Conservation (phyloP, 1,284 basidiomycete species). For the Cryptococcus amylolentus region DNA sequence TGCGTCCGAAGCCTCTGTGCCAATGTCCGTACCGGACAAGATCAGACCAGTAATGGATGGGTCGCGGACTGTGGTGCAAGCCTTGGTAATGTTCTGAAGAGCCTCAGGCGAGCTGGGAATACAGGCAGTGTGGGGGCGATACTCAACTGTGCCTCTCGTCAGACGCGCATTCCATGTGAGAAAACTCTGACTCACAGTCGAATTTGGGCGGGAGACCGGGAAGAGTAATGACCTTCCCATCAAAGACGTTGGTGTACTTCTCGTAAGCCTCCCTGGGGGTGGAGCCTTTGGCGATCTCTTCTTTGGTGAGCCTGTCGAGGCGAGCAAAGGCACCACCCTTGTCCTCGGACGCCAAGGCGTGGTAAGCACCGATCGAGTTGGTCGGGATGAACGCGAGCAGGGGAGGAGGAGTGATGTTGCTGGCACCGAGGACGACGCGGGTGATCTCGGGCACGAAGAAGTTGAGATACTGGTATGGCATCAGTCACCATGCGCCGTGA, state of each 20-base stretch:
- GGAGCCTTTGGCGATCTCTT: slow-evolving; percentile 14
- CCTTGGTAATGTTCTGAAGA: not conserved
- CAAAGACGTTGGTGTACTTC: slow-evolving; percentile 2
- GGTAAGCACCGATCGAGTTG: slow-evolving; percentile 10
- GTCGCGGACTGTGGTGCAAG: not conserved
- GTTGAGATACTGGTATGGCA: not conserved
- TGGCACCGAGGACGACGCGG: not conserved
- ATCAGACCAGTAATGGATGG: slow-evolving; percentile 4
- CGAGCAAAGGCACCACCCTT: slow-evolving; percentile 9
- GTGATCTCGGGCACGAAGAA: not conserved
- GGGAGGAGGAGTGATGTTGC: not conserved
- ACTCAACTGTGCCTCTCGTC: not conserved
- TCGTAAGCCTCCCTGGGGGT: slow-evolving; percentile 7
- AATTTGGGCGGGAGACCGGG: slow-evolving; percentile 16
- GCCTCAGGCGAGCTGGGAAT: not conserved
- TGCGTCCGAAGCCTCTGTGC: slow-evolving; percentile 9
- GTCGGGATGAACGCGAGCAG: slow-evolving; percentile 15
- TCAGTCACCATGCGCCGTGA: not conserved
- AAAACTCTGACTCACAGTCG: slow-evolving; percentile 11
- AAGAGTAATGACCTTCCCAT: slow-evolving; percentile 9
- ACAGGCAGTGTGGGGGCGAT: not conserved
- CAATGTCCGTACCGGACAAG: slow-evolving; percentile 12
- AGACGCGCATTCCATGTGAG: not conserved
- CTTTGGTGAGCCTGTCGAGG: not conserved
- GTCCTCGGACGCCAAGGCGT: slow-evolving; percentile 1